Conservation (phyloP, 2,329 filamentous ascomycete genomes). For the Zymoseptoria tritici region DNA sequence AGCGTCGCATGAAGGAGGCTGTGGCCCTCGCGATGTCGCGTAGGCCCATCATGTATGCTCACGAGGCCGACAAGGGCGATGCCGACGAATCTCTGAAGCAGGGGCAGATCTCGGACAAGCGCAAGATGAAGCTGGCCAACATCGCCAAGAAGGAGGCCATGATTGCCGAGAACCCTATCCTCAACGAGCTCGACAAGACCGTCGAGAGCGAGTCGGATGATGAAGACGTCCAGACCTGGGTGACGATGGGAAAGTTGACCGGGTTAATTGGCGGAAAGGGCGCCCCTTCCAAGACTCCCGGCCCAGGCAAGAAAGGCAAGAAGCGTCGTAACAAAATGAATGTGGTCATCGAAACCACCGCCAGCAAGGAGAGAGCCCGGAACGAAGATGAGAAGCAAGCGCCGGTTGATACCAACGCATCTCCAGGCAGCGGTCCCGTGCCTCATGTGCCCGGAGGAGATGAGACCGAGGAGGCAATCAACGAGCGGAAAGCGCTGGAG, state of each 20-base stretch:
- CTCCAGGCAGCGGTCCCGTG: background rate
- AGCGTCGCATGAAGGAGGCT: background rate
- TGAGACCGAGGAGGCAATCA: background rate
- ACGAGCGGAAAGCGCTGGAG: background rate
- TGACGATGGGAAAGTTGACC: background rate
- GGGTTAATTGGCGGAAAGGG: background rate
- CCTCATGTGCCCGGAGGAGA: background rate
- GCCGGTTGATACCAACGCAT: background rate
- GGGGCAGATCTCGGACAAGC: background rate
- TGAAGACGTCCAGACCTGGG: background rate
- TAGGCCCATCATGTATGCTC: background rate
- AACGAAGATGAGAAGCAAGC: background rate
- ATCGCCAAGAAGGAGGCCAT: background rate
- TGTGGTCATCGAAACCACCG: background rate
- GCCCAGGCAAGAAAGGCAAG: background rate
- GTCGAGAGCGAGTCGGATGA: background rate
- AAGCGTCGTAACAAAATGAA: background rate
- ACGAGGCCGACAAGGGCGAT: background rate
- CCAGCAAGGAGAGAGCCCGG: background rate
- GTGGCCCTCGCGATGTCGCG: background rate
- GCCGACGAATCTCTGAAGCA: background rate
- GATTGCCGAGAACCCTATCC: background rate
- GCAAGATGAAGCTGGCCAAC: background rate
- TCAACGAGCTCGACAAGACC: background rate
- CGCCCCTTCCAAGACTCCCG: background rate